Evolutionary conservation across 2,329 filamentous ascomycete species (phyloP).

Genomic region (Colletotrichum simmondsii): DNA sequence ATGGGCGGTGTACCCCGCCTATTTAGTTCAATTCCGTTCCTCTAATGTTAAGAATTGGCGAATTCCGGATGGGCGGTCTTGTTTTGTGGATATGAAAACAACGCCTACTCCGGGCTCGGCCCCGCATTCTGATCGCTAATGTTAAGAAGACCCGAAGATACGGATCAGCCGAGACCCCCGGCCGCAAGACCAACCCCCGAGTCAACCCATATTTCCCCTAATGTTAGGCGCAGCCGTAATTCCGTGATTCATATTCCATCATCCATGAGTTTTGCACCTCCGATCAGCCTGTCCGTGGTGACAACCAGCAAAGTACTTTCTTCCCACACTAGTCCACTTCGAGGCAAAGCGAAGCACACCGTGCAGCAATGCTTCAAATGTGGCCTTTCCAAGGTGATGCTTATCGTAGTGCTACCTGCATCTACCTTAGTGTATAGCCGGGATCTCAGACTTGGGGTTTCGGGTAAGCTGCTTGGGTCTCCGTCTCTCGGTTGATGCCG

Average conservation of each 20-base stretch:
- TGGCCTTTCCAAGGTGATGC: too few species aligned
- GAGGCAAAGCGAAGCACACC: neutral
- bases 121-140: slow-evolving; percentile 23
- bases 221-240: slow-evolving; percentile 14
- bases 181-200: neutral
- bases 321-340: neutral
- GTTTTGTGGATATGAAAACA: neutral
- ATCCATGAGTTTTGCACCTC: neutral
- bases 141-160: slow-evolving; percentile 26
- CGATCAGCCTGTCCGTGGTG: neutral
- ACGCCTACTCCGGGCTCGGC: neutral
- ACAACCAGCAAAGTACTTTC: neutral
- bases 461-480: neutral
- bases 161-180: slow-evolving; percentile 9
- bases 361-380: neutral
- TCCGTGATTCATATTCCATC: neutral
- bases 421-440: too few species aligned
- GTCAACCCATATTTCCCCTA: neutral
- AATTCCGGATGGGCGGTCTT: neutral
- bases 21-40: neutral
- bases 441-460: neutral
- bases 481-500: slow-evolving; percentile 5
- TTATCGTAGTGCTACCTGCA: too few species aligned
- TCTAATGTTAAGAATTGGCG: slow-evolving; percentile 30
- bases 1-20: slow-evolving; percentile 9